These are phyloP conservation scores for Saitozyma podzolica DNA, from an alignment of 768 basidiomycete genomes.

Conservation along the genomic window DNA sequence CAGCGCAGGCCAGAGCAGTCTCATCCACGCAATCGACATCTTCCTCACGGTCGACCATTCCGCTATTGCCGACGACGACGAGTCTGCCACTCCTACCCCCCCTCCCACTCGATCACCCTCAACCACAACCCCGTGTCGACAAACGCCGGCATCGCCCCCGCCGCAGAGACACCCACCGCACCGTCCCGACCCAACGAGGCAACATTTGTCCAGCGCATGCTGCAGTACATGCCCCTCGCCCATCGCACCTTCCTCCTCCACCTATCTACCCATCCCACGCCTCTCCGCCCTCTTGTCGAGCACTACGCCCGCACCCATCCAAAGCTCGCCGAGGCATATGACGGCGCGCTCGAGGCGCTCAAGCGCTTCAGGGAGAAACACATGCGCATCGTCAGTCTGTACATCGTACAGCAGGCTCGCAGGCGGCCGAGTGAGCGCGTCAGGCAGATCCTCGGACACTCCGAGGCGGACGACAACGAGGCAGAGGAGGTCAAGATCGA, in stretches of 20 bases:
- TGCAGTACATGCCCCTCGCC: slow-evolving; percentile 86
- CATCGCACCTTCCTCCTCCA: slow-evolving; percentile 73
- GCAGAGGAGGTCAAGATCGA: slow-evolving; percentile 17
- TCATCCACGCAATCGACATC: slow-evolving; percentile 62
- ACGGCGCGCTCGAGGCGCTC: slow-evolving; percentile 72
- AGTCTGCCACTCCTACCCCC: neutral
- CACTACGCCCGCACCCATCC: slow-evolving; percentile 34
- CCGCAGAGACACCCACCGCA: slow-evolving; percentile 5
- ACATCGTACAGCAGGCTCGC: slow-evolving; percentile 81
- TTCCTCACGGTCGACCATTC: slow-evolving; percentile 55
- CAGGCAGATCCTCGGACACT: slow-evolving; percentile 31
- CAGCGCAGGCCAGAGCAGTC: slow-evolving; percentile 88
- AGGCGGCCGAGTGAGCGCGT: slow-evolving; percentile 43
- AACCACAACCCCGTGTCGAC: neutral
- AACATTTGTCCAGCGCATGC: slow-evolving; percentile 81
- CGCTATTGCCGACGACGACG: slow-evolving; percentile 42
- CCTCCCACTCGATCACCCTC: neutral
- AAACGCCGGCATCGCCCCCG: slow-evolving; percentile 6
- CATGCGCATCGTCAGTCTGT: slow-evolving; percentile 83
- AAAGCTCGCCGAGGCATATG: slow-evolving; percentile 61
- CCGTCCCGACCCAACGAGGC: slow-evolving; percentile 33
- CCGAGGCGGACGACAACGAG: slow-evolving; percentile 14
- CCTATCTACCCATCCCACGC: slow-evolving; percentile 66
- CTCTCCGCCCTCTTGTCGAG: slow-evolving; percentile 65
- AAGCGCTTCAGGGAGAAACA: slow-evolving; percentile 83